Evolutionary conservation across 129 eudicot species (phyloP), one percentile per base, ranked within the genome.

Genomic region (Gnaphalium uliginosum): DNA sequence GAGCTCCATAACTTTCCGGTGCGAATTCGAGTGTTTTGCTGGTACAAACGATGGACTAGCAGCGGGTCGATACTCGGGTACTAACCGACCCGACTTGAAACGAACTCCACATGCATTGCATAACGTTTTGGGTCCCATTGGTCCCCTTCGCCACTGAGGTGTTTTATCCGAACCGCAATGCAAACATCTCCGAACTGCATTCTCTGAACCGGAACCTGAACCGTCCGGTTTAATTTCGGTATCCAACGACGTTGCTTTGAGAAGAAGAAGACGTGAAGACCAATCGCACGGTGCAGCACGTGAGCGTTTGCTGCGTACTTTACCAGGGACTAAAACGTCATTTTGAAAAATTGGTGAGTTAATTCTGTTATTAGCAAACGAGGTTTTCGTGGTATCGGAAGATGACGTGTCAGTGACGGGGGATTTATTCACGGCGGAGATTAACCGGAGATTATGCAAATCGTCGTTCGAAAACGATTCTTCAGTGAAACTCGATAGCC

Each of bases 71-170:
- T 94, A 94, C 43, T 94, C 99, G 15, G 99, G 99, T 46, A 94
- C 92, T 15, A 94, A 77, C 39, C 99, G 90, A 41, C 98, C 98
- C 79, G 97, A 94, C 84, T 94, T 94, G 90, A 35, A 94, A 66
- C 97, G 84, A 27, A 94, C 98, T 14, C 98, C 98, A 73, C 98
- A 94, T 0, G 98, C 97, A 59, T 91, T 94, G 59, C 97, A 94
- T 8, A 94, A 74, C 7, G 99, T 94, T 69, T 94, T 94, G 4
- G 99, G 97, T 14, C 99, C 99, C 88, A 94, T 77, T 0, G 97
- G 99, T 29, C 99, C 99, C 22, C 90, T 90, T 61, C 98, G 80
- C 98, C 98, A 94, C 37, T 94, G 98, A 2, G 98, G 98, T 2
- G 98, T 94, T 86, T 91, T 94, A 30, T 94, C 99, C 11, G 99